phyloP scores from a whole-genome alignment of 2,329 filamentous ascomycete species.

The Beauveria australis region DNA sequence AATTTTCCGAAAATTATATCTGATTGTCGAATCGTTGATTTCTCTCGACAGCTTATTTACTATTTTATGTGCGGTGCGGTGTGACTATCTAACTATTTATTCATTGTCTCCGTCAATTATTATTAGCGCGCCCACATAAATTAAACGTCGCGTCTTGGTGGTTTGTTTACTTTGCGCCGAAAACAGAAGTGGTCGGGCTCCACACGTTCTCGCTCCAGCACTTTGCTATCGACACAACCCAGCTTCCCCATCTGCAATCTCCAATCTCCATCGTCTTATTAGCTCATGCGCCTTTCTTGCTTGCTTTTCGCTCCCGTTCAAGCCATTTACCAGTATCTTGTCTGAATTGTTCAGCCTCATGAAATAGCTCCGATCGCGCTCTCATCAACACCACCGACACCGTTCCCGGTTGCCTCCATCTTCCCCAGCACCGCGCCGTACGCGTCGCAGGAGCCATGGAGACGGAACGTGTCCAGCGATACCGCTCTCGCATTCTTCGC shows the following conservation, averaged over 20 bases:
- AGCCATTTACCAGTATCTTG: constrained; percentile 1
- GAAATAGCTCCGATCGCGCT: neutral
- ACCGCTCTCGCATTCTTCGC: constrained; percentile 40
- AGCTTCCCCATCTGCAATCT: neutral
- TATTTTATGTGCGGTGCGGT: too few relatives aligned
- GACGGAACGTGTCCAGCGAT: constrained; percentile 31
- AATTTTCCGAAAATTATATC: too few relatives aligned
- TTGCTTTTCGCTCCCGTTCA: neutral
- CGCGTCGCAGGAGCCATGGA: constrained; percentile 30
- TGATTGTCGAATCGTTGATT: too few relatives aligned
- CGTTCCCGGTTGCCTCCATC: neutral
- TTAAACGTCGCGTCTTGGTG: neutral
- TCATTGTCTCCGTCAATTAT: neutral
- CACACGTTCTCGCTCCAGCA: constrained; percentile 9
- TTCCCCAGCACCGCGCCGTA: constrained; percentile 13
- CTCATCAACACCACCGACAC: neutral
- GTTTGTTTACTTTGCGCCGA: constrained; percentile 29
- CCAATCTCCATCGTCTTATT: constrained; percentile 3
- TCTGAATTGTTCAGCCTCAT: constrained; percentile 6
- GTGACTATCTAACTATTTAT: too few relatives aligned
- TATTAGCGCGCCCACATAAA: neutral
- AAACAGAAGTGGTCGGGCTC: constrained; percentile 20
- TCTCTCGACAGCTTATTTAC: too few relatives aligned
- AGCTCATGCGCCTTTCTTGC: constrained; percentile 3
- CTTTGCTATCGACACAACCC: neutral